Conservation (phyloP, 2,329 filamentous ascomycete species). For the Aulographum hederae region DNA sequence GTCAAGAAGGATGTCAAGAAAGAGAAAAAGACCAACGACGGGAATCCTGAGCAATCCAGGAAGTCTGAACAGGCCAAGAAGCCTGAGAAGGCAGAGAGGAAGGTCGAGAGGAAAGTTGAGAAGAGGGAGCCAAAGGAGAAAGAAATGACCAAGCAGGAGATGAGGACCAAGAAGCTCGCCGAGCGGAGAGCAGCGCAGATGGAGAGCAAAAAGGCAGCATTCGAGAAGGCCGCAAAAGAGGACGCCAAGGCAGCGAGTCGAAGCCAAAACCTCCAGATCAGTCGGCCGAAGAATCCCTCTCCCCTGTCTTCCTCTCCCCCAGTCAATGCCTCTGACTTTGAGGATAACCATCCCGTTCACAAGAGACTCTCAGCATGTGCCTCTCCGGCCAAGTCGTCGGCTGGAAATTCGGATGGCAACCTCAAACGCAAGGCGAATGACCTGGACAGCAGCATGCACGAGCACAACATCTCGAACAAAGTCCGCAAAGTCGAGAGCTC, state of each 20-base stretch:
- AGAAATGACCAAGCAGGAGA: conserved; percentile 7
- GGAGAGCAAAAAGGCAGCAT: conserved; percentile 1
- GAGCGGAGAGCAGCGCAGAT: conserved; percentile 1
- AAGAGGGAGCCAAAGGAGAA: conserved; percentile 10
- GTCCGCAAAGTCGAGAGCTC: conserved; percentile 9
- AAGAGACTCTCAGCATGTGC: conserved; percentile 16
- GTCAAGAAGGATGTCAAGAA: conserved; percentile 5
- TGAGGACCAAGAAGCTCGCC: not conserved
- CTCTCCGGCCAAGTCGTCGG: conserved; percentile 13
- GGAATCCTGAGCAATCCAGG: not conserved
- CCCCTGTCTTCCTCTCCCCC: conserved; percentile 42
- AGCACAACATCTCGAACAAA: conserved; percentile 3
- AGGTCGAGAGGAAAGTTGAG: conserved; percentile 1
- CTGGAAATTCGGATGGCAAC: too few species aligned
- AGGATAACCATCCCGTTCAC: conserved; percentile 23
- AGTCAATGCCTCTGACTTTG: conserved; percentile 39
- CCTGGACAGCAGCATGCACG: conserved; percentile 15
- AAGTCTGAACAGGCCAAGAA: too few species aligned
- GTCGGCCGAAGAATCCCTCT: conserved; percentile 41
- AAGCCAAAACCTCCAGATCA: conserved; percentile 16
- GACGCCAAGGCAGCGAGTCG: conserved; percentile 3
- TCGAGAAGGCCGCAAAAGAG: conserved; percentile 7
- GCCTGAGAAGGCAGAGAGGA: not conserved
- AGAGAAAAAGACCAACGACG: not conserved
- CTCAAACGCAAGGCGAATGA: conserved; percentile 24